A percentile compares a stretch with the other conserved stretches of the same genome.
phyloP scores from a whole-genome alignment of 208 protist genomes.

The Leishmania turanica region DNA sequence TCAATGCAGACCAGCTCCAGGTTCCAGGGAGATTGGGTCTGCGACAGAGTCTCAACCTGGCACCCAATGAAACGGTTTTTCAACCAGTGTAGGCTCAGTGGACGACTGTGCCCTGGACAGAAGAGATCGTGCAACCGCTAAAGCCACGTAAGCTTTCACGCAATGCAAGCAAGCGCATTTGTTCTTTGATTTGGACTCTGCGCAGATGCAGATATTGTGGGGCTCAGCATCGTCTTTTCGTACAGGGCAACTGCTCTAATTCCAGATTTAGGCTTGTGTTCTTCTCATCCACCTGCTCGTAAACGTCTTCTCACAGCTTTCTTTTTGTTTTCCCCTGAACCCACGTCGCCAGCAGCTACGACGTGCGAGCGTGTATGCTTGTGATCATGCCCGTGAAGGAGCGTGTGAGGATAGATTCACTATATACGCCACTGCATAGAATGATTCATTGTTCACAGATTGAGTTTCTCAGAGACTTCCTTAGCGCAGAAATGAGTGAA shows the following conservation, averaged over 20 bases:
- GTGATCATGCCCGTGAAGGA: background rate
- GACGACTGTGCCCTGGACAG: background rate
- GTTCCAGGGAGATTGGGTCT: slow-evolving; percentile 82
- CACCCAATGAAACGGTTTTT: slow-evolving; percentile 26
- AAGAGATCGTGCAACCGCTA: background rate
- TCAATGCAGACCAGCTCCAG: slow-evolving; percentile 86
- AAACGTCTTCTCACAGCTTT: background rate
- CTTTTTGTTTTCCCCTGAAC: slow-evolving; percentile 1
- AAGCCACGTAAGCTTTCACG: background rate
- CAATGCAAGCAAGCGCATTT: background rate
- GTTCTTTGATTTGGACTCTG: slow-evolving; percentile 7
- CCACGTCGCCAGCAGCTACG: background rate
- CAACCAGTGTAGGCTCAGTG: slow-evolving; percentile 24
- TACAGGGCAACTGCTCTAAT: background rate
- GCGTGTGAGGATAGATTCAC: background rate
- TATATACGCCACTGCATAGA: background rate
- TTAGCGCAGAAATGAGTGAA: background rate
- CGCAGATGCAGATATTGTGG: too few species aligned
- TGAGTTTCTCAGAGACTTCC: background rate
- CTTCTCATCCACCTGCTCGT: background rate
- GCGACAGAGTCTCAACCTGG: slow-evolving; percentile 26
- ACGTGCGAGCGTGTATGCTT: background rate
- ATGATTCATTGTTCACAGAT: background rate
- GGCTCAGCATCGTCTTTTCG: background rate
- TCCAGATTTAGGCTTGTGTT: background rate